These are phyloP conservation scores for Salix exigua DNA, from an alignment of 345 rosid species.

Conservation along the genomic window DNA sequence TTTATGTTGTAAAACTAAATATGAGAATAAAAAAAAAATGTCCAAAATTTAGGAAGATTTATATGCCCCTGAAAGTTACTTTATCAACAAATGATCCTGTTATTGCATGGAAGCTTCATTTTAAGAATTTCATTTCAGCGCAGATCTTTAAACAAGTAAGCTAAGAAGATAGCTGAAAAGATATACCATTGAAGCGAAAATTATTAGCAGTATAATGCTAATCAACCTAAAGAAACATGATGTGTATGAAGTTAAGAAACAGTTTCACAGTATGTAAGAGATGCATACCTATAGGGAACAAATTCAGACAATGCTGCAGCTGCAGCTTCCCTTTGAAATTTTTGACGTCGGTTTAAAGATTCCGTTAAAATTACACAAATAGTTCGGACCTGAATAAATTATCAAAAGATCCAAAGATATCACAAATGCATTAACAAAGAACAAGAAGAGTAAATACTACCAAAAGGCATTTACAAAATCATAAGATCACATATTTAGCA, in stretches of 20 bases:
- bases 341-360: conserved; percentile 62
- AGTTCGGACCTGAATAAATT: conserved; percentile 56
- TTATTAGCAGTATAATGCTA: neutral
- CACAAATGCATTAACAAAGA: conserved; percentile 2
- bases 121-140: neutral
- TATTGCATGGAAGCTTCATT: neutral
- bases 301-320: conserved; percentile 96
- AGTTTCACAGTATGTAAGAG: neutral
- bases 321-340: conserved; percentile 89
- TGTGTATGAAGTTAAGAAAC: neutral
- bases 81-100: neutral
- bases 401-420: neutral
- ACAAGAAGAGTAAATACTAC: neutral
- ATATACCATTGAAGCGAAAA: neutral
- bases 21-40: too few species aligned
- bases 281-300: conserved; percentile 71
- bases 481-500: too few species aligned
- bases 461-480: neutral
- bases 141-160: too few species aligned
- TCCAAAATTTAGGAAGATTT: neutral
- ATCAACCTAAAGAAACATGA: neutral
- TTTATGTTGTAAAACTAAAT: too few species aligned
- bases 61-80: neutral
- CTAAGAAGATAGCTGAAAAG: too few species aligned
- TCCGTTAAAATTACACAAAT: conserved; percentile 70